Conservation (phyloP, 257 asterid genomes). For the Echium plantagineum region DNA sequence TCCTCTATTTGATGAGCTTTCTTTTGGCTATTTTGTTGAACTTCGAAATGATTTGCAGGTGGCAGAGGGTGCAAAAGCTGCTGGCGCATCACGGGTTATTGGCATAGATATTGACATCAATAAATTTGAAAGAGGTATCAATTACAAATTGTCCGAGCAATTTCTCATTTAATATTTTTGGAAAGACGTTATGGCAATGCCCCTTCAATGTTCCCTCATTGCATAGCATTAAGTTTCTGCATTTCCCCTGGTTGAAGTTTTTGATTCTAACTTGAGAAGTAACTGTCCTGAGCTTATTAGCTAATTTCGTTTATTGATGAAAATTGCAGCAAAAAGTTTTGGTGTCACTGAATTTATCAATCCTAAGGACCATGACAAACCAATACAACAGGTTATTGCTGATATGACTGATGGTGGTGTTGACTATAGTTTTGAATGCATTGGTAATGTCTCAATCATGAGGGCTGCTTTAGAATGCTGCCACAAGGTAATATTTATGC, state of each 20-base stretch:
- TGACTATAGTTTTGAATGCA: conserved; percentile 96
- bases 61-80: conserved; percentile 98
- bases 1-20: not conserved
- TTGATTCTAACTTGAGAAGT: too few relatives aligned
- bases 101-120: conserved; percentile 88
- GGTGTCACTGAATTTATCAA: conserved; percentile 94
- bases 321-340: conserved; percentile 58
- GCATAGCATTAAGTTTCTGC: not conserved
- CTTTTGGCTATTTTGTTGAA: not conserved
- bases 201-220: not conserved
- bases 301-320: not conserved
- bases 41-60: conserved; percentile 32
- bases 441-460: conserved; percentile 84
- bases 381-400: conserved; percentile 85
- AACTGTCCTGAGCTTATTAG: not conserved
- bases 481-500: conserved; percentile 61
- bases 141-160: too few relatives aligned
- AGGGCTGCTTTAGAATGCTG: conserved; percentile 97
- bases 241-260: too few relatives aligned
- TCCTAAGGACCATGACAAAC: conserved; percentile 89
- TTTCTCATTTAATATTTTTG: too few relatives aligned
- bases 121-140: conserved; percentile 79
- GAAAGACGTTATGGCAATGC: not conserved
- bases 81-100: conserved; percentile 94
- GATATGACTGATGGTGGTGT: conserved; percentile 96